Conservation (phyloP, 2,329 filamentous ascomycete genomes). For the Trichoderma koningiopsis region DNA sequence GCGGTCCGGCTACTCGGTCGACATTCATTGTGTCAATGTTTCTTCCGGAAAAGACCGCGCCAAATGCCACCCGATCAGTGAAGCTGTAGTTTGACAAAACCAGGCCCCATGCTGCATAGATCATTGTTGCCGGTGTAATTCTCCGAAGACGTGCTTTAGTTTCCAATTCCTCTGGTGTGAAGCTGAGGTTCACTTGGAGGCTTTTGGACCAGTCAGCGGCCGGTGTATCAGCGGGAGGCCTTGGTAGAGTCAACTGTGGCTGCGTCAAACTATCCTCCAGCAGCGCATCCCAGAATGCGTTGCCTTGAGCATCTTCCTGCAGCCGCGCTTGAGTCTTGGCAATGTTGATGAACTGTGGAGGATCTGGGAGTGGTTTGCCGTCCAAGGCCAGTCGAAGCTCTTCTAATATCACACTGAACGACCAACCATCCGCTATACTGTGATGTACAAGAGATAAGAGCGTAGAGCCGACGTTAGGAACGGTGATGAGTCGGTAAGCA, state of each 20-base stretch:
- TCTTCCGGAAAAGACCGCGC: not conserved
- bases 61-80: not conserved
- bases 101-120: not conserved
- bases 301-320: not conserved
- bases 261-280: not conserved
- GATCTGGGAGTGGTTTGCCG: not conserved
- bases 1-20: not conserved
- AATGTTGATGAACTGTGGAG: not conserved
- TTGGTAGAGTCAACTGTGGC: not conserved
- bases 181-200: not conserved
- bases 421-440: constrained; percentile 5
- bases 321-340: not conserved
- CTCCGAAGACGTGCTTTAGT: not conserved
- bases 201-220: not conserved
- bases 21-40: not conserved
- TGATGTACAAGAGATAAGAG: not conserved
- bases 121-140: not conserved
- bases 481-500: not conserved
- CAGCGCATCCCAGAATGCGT: not conserved
- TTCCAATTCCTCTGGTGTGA: not conserved
- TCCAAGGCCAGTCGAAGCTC: not conserved
- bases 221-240: not conserved
- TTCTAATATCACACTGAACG: not conserved
- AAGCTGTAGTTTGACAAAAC: not conserved
- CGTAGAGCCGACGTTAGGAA: not conserved